Conservation (phyloP, 306 rosid species). For the Trifolium subterraneum region DNA sequence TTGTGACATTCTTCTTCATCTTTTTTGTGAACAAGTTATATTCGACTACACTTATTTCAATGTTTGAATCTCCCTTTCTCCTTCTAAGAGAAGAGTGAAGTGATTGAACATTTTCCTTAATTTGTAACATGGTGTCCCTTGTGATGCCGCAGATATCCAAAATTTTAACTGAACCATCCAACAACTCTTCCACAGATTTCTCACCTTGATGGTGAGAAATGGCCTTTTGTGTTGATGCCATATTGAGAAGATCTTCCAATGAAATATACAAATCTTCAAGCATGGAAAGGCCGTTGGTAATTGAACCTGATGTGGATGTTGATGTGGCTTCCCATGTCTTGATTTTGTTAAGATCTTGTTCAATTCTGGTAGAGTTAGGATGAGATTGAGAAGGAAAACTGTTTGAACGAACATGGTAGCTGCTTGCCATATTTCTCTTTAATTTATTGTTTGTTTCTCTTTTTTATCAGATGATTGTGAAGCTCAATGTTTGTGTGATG, state of each 20-base stretch:
- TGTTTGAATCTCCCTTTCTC: conserved; percentile 58
- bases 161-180: conserved; percentile 68
- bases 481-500: conserved; percentile 17
- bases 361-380: conserved; percentile 54
- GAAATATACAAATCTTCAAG: conserved; percentile 56
- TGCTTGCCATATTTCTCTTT: conserved; percentile 48
- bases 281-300: conserved; percentile 44
- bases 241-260: conserved; percentile 63
- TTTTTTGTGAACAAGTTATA: conserved; percentile 54
- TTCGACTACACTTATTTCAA: conserved; percentile 49
- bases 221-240: conserved; percentile 63
- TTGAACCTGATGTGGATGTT: conserved; percentile 49
- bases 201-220: conserved; percentile 50
- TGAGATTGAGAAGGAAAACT: conserved; percentile 75
- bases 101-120: conserved; percentile 55
- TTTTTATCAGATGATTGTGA: background rate
- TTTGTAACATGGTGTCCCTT: conserved; percentile 56
- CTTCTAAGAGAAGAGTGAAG: conserved; percentile 73
- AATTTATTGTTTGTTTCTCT: background rate
- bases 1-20: conserved; percentile 62
- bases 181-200: conserved; percentile 55
- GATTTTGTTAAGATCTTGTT: conserved; percentile 57
- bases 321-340: conserved; percentile 52
- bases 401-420: conserved; percentile 55
- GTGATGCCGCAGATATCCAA: conserved; percentile 66